Conservation (phyloP, 176 grass and related monocot genomes). For the Eleusine coracana region DNA sequence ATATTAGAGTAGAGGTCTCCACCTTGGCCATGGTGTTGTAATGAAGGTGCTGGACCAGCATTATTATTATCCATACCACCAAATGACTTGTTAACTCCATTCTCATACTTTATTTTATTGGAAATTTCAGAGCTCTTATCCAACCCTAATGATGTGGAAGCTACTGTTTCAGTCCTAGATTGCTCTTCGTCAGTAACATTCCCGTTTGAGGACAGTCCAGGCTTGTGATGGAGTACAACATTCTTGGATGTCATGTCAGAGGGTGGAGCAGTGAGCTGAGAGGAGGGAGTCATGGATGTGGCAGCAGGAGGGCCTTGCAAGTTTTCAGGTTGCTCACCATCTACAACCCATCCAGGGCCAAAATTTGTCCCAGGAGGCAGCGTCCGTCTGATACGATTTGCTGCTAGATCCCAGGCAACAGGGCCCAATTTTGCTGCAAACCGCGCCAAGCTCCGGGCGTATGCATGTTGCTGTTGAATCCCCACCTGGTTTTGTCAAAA, state of each 20-base stretch:
- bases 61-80: slow-evolving; percentile 25
- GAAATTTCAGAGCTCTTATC: slow-evolving; percentile 29
- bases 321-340: slow-evolving; percentile 63
- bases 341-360: slow-evolving; percentile 70
- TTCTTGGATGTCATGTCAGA: slow-evolving; percentile 28
- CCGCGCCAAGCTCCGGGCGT: slow-evolving; percentile 65
- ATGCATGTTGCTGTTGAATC: slow-evolving; percentile 57
- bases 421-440: slow-evolving; percentile 61
- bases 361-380: slow-evolving; percentile 64
- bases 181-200: slow-evolving; percentile 35
- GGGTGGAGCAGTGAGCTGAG: slow-evolving; percentile 39
- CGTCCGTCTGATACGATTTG: slow-evolving; percentile 49
- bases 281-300: not conserved
- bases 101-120: slow-evolving; percentile 39
- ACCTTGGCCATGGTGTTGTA: slow-evolving; percentile 33
- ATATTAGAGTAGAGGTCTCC: slow-evolving; percentile 37
- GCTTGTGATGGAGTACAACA: slow-evolving; percentile 21
- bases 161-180: slow-evolving; percentile 37
- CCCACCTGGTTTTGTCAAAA: slow-evolving; percentile 55
- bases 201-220: slow-evolving; percentile 32
- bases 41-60: slow-evolving; percentile 7
- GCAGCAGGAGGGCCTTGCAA: slow-evolving; percentile 24
- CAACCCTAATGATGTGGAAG: slow-evolving; percentile 38
- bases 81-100: slow-evolving; percentile 37
- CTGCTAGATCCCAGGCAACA: slow-evolving; percentile 63